Evolutionary conservation across 306 rosid species (phyloP).

Genomic region (Trifolium fragiferum): DNA sequence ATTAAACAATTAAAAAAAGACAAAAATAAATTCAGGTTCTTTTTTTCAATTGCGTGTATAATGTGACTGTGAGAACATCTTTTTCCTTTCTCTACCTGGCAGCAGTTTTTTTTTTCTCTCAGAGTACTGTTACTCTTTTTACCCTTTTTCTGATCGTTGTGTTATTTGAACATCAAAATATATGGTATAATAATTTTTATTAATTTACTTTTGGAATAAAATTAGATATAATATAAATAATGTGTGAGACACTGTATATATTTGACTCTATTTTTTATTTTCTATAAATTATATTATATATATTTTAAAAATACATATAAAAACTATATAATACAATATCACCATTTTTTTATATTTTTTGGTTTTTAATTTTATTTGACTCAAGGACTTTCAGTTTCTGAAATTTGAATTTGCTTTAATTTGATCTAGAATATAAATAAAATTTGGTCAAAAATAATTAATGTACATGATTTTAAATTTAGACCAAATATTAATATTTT

Average conservation of each 20-base stretch:
- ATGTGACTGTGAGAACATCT: background rate
- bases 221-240: too few species aligned
- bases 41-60: slow-evolving; percentile 13
- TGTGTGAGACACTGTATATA: too few species aligned
- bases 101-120: slow-evolving; percentile 26
- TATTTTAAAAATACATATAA: too few species aligned
- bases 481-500: too few species aligned
- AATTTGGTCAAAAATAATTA: too few species aligned
- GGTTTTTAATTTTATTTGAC: background rate
- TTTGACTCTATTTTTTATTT: too few species aligned
- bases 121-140: background rate
- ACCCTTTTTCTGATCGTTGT: background rate
- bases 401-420: background rate
- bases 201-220: too few species aligned
- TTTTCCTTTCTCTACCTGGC: slow-evolving; percentile 32
- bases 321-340: background rate
- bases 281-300: too few species aligned
- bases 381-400: background rate
- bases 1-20: background rate
- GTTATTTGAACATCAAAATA: background rate
- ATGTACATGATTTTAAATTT: too few species aligned
- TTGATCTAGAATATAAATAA: background rate
- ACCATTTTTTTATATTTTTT: background rate
- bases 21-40: background rate
- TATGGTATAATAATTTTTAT: background rate